Evolutionary conservation across 2,329 filamentous ascomycete genomes (phyloP), one percentile per base, ranked within the genome.

Genomic region (Monosporascus sp.): DNA sequence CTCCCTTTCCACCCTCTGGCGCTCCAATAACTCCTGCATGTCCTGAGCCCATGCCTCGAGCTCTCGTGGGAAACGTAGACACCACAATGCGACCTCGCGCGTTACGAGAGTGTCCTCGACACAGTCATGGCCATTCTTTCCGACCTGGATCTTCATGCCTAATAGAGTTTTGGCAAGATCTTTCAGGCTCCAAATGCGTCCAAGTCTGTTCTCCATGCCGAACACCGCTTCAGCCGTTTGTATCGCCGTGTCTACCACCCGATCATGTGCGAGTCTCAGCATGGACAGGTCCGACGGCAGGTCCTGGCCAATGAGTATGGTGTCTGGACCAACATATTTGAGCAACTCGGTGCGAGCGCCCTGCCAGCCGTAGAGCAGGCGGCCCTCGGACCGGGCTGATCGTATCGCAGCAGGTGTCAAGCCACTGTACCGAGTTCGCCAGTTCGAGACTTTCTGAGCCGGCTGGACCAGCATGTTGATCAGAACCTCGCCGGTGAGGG

Each of bases 81-180:
- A 74, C 68, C 70, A 78, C 2, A 81, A 61, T 5, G 73, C 68
- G 47, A 81, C 59, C 59, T 81, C 77, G 7, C 78, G 70, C 0
- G 73, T 68, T 0, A 78, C 78, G 37, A 77, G 69, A 0, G 77
- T 73, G 64, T 80, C 75, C 59, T 80, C 76, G 5, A 81, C 57
- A 47, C 72, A 72, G 61, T 77, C 72, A 49, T 80, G 78, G 1
- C 77, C 74, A 2, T 58, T 60, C 9, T 55, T 60, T 3, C 63
- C 58, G 26, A 70, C 54, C 52, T 72, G 73, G 17, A 79, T 72
- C 1, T 56, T 53, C 11, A 71, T 57, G 2, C 61, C 59, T 3
- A 77, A 57, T 7, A 77, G 59, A 4, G 68, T 66, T 17, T 58
- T 55, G 24, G 66, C 62, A 17, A 77, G 61, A 0, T 37, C 59